Percentiles rank a stretch among this genome's conserved stretches.
These are phyloP conservation scores for Paracorniculantispora psalliotae DNA, from an alignment of 2,329 filamentous ascomycete species.

Conservation along the genomic window DNA sequence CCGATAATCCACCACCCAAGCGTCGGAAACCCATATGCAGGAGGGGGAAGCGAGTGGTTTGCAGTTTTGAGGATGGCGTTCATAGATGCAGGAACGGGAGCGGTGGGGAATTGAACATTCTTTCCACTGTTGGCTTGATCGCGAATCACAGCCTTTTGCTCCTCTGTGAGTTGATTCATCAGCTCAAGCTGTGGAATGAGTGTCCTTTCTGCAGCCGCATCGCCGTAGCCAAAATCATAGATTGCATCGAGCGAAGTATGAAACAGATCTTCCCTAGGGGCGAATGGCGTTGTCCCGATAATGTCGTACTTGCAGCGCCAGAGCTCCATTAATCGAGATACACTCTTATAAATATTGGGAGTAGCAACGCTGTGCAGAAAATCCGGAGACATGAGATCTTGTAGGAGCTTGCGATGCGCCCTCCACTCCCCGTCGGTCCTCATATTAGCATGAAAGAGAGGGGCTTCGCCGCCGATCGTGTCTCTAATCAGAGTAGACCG, in stretches of 20 bases:
- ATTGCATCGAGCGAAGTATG: slow-evolving; percentile 29
- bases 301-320: slow-evolving; percentile 31
- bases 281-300: slow-evolving; percentile 23
- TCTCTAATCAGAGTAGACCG: slow-evolving; percentile 30
- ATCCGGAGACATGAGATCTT: slow-evolving; percentile 33
- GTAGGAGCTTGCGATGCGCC: slow-evolving; percentile 29
- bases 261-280: slow-evolving; percentile 28
- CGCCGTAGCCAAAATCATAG: slow-evolving; percentile 28
- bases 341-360: slow-evolving; percentile 29
- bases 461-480: slow-evolving; percentile 28
- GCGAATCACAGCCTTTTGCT: background rate
- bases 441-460: slow-evolving; percentile 30
- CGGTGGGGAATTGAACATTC: background rate
- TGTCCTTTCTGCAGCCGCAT: slow-evolving; percentile 21
- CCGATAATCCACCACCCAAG: slow-evolving; percentile 9
- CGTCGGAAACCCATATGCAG: background rate
- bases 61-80: slow-evolving; percentile 12
- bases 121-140: background rate
- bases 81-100: background rate
- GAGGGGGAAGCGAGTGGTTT: background rate
- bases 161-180: slow-evolving; percentile 19
- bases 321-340: slow-evolving; percentile 27
- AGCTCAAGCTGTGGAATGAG: slow-evolving; percentile 19
- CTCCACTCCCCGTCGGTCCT: slow-evolving; percentile 28
- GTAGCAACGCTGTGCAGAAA: slow-evolving; percentile 31